Evolutionary conservation across 2,329 filamentous ascomycete genomes (phyloP), one percentile per base, ranked within the genome.

Genomic region (Phialophora expanda): DNA sequence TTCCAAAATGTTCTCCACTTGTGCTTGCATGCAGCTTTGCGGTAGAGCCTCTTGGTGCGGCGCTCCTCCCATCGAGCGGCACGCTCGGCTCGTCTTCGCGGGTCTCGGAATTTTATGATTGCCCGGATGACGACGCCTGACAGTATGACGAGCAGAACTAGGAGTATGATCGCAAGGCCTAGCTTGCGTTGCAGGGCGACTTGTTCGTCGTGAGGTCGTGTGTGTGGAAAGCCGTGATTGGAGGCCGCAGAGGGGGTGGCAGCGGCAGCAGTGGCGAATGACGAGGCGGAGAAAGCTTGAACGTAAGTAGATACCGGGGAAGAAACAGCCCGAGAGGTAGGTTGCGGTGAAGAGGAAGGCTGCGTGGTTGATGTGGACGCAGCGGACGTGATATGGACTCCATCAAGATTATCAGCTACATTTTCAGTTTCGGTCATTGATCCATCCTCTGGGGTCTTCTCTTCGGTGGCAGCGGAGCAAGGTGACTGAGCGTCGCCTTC

Each of bases 61-160:
- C 84, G 80, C 74, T 87, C 84, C 76, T 87, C 85, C 14, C 79
- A 80, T 51, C 81, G 77, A 17, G 85, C 83, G 8, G 83, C 80
- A 28, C 84, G 79, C 64, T 87, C 85, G 12, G 81, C 82, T 64
- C 82, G 80, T 32, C 78, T 80, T 34, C 83, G 81, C 26, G 80
- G 78, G 59, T 82, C 82, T 69, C 81, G 80, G 66, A 80, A 85
- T 68, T 81, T 76, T 26, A 78, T 79, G 62, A 84, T 77, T 50
- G 81, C 75, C 4, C 77, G 74, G 69, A 82, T 76, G 1, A 83
- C 70, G 41, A 79, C 79, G 38, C 77, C 75, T 28, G 83, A 78
- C 61, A 82, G 79, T 22, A 83, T 53, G 8, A 78, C 61, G 1
- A 71, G 54, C 6, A 74, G 56, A 41, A 77, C 73, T 5, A 81